Percentiles rank a stretch among this genome's conserved stretches.
phyloP scores from a whole-genome alignment of 192 early-diverging fungal genomes.

The Phlyctochytrium planicorne region DNA sequence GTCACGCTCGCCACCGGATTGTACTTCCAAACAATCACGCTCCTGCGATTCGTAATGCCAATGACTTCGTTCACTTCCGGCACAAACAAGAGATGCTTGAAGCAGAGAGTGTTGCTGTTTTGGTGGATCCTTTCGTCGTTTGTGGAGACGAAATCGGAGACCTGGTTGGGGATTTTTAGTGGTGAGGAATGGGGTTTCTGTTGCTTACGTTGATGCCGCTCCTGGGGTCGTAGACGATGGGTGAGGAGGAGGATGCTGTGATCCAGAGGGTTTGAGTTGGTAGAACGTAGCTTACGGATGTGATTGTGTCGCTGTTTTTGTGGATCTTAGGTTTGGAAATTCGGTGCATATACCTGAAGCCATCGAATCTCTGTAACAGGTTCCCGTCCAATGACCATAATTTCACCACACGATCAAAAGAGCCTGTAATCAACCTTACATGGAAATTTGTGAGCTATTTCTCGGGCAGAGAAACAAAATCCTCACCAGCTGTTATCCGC shows the following conservation, averaged over 20 bases:
- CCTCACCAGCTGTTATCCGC: constrained; percentile 59
- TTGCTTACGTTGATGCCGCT: constrained; percentile 55
- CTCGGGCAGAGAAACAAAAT: background rate
- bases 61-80: constrained; percentile 53
- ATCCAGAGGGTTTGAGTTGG: constrained; percentile 63
- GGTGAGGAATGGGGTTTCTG: background rate
- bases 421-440: constrained; percentile 57
- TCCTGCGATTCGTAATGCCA: constrained; percentile 43
- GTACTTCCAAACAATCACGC: constrained; percentile 54
- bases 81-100: constrained; percentile 50
- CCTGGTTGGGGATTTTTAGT: constrained; percentile 20
- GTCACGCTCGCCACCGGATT: constrained; percentile 52
- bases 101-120: constrained; percentile 27
- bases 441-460: constrained; percentile 6
- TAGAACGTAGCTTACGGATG: constrained; percentile 53
- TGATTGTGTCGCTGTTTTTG: constrained; percentile 46
- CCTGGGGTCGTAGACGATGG: constrained; percentile 56
- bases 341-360: constrained; percentile 35
- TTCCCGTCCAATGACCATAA: constrained; percentile 66
- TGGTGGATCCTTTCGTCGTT: constrained; percentile 41
- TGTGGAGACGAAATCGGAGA: constrained; percentile 57
- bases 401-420: constrained; percentile 59
- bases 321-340: background rate
- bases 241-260: constrained; percentile 47
- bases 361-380: constrained; percentile 57